Evolutionary conservation across 208 protist genomes (phyloP), one percentile per base, ranked within the genome.

Genomic region (Crithidia bombi): DNA sequence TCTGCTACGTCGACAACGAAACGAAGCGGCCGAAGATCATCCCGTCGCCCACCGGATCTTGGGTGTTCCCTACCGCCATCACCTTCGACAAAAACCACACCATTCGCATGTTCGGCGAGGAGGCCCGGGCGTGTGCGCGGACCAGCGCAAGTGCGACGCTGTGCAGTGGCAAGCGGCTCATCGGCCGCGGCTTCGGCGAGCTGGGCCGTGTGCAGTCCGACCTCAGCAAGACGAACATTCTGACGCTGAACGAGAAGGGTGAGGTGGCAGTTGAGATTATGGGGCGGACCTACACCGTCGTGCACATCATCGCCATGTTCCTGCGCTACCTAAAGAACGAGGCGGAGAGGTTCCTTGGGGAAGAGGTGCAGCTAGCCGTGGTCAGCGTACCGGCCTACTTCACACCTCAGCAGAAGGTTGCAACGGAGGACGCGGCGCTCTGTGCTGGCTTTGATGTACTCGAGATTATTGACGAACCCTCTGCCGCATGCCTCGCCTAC

Each of bases 291-390:
- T 97, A 95, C 81, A 94, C 93, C 12, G 78, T 96, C 14, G 85
- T 95, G 55, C 93, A 97, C 75, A 95, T 97, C 66, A 97, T 93
- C 56, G 86, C 91, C 49, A 97, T 97, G 93, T 96, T 97, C 58
- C 73, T 97, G 28, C 83, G 91, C 23, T 96, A 95, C 67, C 78
- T 97, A 39, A 96, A 96, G 65, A 81, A 70, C 35, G 85, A 93
- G 58, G 89, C 93, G 23, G 91, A 97, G 67, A 85, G 83, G 68
- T 95, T 80, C 68, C 76, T 97, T 2, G 81, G 82, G 36, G 86
- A 94, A 78, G 78, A 87, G 19, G 92, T 97, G 51, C 81, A 95
- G 50, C 78, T 80, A 52, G 91, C 87, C 19, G 89, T 95, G 28
- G 91, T 97, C 28, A 96, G 90, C 70, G 93, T 97, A 38, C 93